Evolutionary conservation across 139 green algal species (phyloP), one percentile per base, ranked within the genome.

Genomic region (Ulvella scutata): DNA sequence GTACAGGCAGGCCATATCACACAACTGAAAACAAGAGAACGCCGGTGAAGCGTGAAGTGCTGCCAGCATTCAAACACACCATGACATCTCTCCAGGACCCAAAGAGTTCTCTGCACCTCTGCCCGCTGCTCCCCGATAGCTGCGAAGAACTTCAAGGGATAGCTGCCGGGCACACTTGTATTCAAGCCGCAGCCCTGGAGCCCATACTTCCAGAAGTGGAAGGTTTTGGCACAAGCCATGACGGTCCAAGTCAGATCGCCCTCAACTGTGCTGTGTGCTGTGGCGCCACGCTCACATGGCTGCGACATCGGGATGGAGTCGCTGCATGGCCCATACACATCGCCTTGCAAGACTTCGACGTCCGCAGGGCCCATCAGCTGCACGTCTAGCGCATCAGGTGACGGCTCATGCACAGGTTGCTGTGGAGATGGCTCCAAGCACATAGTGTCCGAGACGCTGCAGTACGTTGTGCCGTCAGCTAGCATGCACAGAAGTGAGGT

Each of bases 341-440:
- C 21, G 36, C 6, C 2, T 37, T 59, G 72, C 4, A 2, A 36
- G 28, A 51, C 35, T 36, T 31, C 31, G 3, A 78, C 51, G 29
- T 62, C 10, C 33, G 3, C 23, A 23, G 74, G 40, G 4, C 74
- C 74, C 21, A 44, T 10, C 17, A 78, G 74, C 34, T 23, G 39
- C 23, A 78, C 29, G 17, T 35, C 37, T 4, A 51, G 74, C 74
- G 28, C 40, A 40, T 39, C 44, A 9, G 62, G 62, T 4, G 40
- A 7, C 3, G 38, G 10, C 10, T 37, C 6, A 23, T 61, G 38
- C 1, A 29, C 1, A 0, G 0, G 31, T 26, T 26, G n/a, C n/a
- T n/a, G n/a, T n/a, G n/a, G n/a, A 0, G 17, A 26, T 2, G 38
- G 78, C 75, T 82, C 72, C 9, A 75, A 73, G 43, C 74, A 82